Evolutionary conservation across 139 green algal species (phyloP), one percentile per base, ranked within the genome.

Genomic region (Tetradesmus lagerheimii): DNA sequence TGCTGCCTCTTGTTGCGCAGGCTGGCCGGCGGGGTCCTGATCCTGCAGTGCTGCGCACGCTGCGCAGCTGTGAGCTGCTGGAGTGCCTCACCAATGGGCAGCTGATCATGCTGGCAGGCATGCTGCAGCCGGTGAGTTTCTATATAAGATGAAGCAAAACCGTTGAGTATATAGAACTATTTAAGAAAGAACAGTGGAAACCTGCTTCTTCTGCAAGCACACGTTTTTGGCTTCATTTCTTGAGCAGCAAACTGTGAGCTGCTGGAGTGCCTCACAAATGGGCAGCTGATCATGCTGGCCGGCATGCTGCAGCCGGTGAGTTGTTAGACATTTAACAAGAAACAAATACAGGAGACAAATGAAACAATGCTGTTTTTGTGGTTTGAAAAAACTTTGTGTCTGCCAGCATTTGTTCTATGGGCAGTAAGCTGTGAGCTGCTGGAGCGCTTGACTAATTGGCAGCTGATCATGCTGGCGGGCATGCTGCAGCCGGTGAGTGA

Each of bases 41-140:
- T 18, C 75, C 88, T 45, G 50, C 90, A 1, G 79, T 95, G 71
- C 80, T 95, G 43, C 81, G 88, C 35, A 92, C 89, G 11, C 86
- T 97, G 82, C 91, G 93, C 0, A 92, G 91, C 41, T 92, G 97
- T 62, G 94, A 96, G 85, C 89, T 96, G 84, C 86, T 97, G 91
- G 75, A 94, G 67, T 90, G 89, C 41, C 90, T 96, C 23, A 91
- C 79, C 25, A 85, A 47, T 71, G 53, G 43, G 0, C 91, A 92
- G 89, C 53, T 92, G 57, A 57, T 88, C 27, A 62, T 53, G 41
- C 85, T 94, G 80, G 92, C 92, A 75, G 87, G 86, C 39, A 34
- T 89, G 18, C 90, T 95, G 93, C 64, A 92, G 38, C 57, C 85
- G n/a, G 71, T 80, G 57, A 57, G 71, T 23, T 20, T 1, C 4